Evolutionary conservation across 225 moss, liverwort and hornwort genomes (phyloP).

Genomic region (Takakia lepidozioides): DNA sequence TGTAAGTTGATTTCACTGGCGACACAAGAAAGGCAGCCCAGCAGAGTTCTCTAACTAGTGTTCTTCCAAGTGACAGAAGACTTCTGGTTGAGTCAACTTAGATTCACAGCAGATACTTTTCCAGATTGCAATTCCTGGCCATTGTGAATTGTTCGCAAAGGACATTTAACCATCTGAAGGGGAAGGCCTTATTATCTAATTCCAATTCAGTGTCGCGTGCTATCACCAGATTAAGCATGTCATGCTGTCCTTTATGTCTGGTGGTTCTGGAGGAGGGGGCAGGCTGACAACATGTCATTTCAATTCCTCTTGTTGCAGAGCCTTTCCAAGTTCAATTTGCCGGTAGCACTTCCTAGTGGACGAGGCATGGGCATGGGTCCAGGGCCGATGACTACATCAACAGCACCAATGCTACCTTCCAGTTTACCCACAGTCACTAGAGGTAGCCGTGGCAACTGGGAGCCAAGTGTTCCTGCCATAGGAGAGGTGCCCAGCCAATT

Average conservation of each 20-base stretch:
- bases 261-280: too few species aligned
- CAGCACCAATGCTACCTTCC: conserved; percentile 44
- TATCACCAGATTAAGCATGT: too few species aligned
- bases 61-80: too few species aligned
- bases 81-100: too few species aligned
- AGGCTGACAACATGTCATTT: too few species aligned
- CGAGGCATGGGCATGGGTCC: conserved; percentile 69
- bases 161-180: neutral
- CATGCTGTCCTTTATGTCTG: too few species aligned
- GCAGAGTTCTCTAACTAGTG: too few species aligned
- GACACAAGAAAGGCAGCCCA: too few species aligned
- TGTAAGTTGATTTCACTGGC: too few species aligned
- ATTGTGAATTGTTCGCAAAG: too few species aligned
- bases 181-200: too few species aligned
- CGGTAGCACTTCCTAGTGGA: conserved; percentile 81
- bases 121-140: neutral
- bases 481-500: conserved; percentile 46
- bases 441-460: conserved; percentile 64
- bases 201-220: too few species aligned
- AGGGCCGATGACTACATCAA: conserved; percentile 55
- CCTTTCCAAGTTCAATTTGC: conserved; percentile 90
- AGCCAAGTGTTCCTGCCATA: conserved; percentile 56
- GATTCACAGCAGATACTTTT: neutral
- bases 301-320: conserved; percentile 47
- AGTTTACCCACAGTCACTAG: conserved; percentile 46